Conservation (phyloP, 2,329 filamentous ascomycete genomes). For the Cadophora sp. region DNA sequence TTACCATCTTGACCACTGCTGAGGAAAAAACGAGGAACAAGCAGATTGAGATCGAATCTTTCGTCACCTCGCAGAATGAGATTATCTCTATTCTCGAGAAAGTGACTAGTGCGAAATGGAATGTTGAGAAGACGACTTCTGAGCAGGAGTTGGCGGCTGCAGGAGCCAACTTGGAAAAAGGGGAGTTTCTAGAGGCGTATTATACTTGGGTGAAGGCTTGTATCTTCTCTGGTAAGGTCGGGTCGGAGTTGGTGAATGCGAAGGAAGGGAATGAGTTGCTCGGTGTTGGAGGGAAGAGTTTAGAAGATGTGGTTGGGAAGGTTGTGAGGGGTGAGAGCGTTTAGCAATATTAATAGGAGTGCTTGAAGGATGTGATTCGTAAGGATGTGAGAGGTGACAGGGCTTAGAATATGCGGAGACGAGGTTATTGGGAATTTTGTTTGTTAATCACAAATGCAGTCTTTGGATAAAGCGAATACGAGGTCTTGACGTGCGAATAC, state of each 20-base stretch:
- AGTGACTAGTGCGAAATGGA: constrained; percentile 43
- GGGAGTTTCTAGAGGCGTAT: constrained; percentile 27
- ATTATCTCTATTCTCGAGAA: constrained; percentile 42
- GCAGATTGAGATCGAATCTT: constrained; percentile 45
- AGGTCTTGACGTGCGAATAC: no score
- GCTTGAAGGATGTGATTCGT: no score
- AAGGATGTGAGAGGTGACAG: no score
- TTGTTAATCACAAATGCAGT: no score
- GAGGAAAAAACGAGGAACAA: constrained; percentile 37
- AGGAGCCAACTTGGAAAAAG: constrained; percentile 31
- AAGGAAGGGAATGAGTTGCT: constrained; percentile 11
- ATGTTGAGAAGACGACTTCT: constrained; percentile 24
- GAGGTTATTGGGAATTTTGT: not conserved
- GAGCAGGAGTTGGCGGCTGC: constrained; percentile 21
- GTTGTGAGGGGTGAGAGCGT: not conserved
- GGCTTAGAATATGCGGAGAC: not conserved
- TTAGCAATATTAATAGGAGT: no score
- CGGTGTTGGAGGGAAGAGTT: constrained; percentile 10
- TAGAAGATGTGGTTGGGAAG: constrained; percentile 10
- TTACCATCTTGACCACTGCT: constrained; percentile 39
- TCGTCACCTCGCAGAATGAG: constrained; percentile 45
- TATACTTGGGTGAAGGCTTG: constrained; percentile 10
- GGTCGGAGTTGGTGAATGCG: not conserved
- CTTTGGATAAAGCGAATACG: no score
- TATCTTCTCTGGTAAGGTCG: not conserved